These are phyloP conservation scores for Wickerhamiella bombiphila DNA, from an alignment of 805 yeast genomes.

Conservation along the genomic window DNA sequence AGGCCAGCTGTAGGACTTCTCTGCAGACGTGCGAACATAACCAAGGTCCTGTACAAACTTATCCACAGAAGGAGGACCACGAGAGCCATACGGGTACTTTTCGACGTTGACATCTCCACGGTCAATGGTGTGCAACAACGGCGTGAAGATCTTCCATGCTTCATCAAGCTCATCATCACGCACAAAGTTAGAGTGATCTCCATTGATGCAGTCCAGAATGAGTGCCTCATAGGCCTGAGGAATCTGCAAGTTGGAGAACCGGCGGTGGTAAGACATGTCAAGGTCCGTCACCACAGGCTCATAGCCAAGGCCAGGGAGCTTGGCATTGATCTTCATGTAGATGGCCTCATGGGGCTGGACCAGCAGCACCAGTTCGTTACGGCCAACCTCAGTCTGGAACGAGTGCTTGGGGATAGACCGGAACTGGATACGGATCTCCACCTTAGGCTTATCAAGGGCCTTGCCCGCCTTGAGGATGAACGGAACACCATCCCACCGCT, in stretches of 20 bases:
- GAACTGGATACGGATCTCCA: constrained; percentile 87
- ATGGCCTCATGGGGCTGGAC: constrained; percentile 92
- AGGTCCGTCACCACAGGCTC: constrained; percentile 75
- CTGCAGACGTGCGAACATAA: constrained; percentile 43
- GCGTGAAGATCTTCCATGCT: constrained; percentile 89
- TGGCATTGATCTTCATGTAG: constrained; percentile 82
- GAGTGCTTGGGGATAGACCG: constrained; percentile 74
- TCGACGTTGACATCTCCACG: constrained; percentile 42
- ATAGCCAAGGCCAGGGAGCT: constrained; percentile 82
- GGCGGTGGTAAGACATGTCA: constrained; percentile 67
- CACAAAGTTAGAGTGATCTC: constrained; percentile 93
- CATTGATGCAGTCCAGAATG: constrained; percentile 76
- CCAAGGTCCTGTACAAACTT: constrained; percentile 55
- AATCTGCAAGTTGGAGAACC: constrained; percentile 81
- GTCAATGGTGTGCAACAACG: constrained; percentile 70
- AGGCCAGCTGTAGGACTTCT: constrained; percentile 80
- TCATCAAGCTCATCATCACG: constrained; percentile 94
- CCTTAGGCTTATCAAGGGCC: constrained; percentile 89
- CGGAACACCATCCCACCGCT: constrained; percentile 98
- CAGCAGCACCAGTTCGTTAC: constrained; percentile 88
- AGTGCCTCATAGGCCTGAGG: constrained; percentile 97
- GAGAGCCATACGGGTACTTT: constrained; percentile 73
- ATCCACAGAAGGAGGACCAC: constrained; percentile 63
- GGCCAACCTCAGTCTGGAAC: constrained; percentile 53
- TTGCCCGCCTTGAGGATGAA: constrained; percentile 93